Percentiles rank a stretch among this genome's conserved stretches.
Evolutionary conservation across 1,284 basidiomycete genomes (phyloP).

Genomic region (Cutaneotrichosporon cutaneum): DNA sequence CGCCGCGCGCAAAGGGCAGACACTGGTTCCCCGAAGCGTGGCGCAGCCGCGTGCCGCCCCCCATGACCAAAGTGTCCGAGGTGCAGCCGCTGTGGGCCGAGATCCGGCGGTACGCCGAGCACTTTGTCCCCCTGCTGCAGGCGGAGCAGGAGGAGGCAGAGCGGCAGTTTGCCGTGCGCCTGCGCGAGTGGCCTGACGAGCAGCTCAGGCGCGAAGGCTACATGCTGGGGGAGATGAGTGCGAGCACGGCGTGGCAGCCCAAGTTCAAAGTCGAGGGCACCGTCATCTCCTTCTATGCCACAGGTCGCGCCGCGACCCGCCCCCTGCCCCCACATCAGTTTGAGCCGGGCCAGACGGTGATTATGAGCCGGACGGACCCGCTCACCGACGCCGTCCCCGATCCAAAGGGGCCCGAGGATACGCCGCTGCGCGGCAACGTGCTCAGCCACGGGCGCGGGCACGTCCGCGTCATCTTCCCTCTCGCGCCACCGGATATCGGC

Average conservation of each 20-base stretch:
- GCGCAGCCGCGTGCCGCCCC: slow-evolving; percentile 47
- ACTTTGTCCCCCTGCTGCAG: slow-evolving; percentile 62
- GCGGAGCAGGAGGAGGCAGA: slow-evolving; percentile 67
- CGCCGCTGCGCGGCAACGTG: slow-evolving; percentile 61
- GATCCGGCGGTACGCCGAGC: slow-evolving; percentile 45
- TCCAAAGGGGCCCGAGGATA: slow-evolving; percentile 32
- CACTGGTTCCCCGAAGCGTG: slow-evolving; percentile 32
- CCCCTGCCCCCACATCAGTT: slow-evolving; percentile 29
- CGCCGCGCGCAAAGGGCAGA: slow-evolving; percentile 9
- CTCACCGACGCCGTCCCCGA: slow-evolving; percentile 24
- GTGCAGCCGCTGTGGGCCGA: slow-evolving; percentile 56
- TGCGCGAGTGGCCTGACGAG: slow-evolving; percentile 64
- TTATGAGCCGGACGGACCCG: slow-evolving; percentile 65
- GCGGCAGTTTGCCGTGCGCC: slow-evolving; percentile 59
- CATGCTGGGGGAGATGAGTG: slow-evolving; percentile 63
- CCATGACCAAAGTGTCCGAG: slow-evolving; percentile 41
- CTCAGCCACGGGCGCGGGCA: slow-evolving; percentile 54
- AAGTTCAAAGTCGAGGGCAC: slow-evolving; percentile 19
- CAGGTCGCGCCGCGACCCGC: slow-evolving; percentile 60
- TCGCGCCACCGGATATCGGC: slow-evolving; percentile 53
- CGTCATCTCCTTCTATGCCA: slow-evolving; percentile 58
- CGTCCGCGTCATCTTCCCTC: slow-evolving; percentile 62
- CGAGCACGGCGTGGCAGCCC: slow-evolving; percentile 18
- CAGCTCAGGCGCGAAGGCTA: slow-evolving; percentile 67
- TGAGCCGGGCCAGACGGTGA: slow-evolving; percentile 62